Base-by-base conservation (phyloP, 176 grass and related monocot genomes). In the Hyparrhenia diplandra region DNA sequence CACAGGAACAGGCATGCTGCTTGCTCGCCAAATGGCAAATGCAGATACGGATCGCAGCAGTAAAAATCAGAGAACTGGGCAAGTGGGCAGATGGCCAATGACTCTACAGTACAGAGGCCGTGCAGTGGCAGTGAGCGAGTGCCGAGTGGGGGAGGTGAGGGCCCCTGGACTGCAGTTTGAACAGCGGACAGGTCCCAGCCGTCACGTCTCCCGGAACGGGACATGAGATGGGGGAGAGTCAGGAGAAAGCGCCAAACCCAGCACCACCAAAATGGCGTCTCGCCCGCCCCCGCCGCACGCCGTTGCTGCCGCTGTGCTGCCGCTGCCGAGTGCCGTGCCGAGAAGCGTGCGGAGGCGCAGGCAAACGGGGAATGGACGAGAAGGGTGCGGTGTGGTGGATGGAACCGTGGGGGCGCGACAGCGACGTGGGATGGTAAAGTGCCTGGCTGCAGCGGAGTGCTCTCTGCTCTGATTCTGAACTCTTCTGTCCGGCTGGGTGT, bases 361-460 rank as follows among this genome's bases (percentile, higher is more conserved):
- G 57, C 77, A 67, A 70, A 74, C 81, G 62, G 78, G 58, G 60
- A 37, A 84, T 51, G 67, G 81, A 88, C 73, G 80, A 91, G 74
- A 84, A 70, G n/a, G n/a, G n/a, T n/a, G n/a, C n/a, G n/a, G n/a
- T n/a, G 6, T n/a, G 49, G 72, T n/a, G 73, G 73, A 29, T 20
- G 17, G 16, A 21, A 21, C 49, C 6, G 2, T 20, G 18, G 49
- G 46, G 46, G 16, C 16, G 46, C 1, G 47, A 54, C 51, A 67
- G 83, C 59, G 79, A 90, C 67, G 55, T n/a, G 55, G 73, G 81
- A 87, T 14, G 52, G 42, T 46, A 76, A 18, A 7, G 75, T 68
- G 61, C 74, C 27, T 45, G 46, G 17, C 51, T 55, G 51, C 18
- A 20, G 42, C 1, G 43, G 13, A 45, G 42, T 16, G 43, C 45